Conservation (phyloP, 2,329 filamentous ascomycete genomes). For the Fusarium multiceps region DNA sequence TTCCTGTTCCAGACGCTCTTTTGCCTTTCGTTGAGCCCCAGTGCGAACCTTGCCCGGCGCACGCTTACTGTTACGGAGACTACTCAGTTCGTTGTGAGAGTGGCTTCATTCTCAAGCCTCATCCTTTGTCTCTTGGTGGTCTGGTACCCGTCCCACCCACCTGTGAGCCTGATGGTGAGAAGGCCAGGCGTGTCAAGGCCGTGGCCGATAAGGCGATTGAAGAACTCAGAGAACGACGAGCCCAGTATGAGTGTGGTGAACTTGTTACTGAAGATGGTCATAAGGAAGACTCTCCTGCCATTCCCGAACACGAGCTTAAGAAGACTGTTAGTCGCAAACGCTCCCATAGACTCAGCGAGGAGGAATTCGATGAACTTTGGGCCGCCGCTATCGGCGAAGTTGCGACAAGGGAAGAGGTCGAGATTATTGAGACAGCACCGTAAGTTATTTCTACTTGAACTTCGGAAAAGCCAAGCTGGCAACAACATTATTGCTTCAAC, state of each 20-base stretch:
- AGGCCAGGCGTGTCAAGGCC: slow-evolving; percentile 84
- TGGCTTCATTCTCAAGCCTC: slow-evolving; percentile 86
- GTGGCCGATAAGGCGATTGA: slow-evolving; percentile 91
- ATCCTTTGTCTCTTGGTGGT: slow-evolving; percentile 85
- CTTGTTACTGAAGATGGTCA: slow-evolving; percentile 70
- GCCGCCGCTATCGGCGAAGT: slow-evolving; percentile 78
- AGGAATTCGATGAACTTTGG: slow-evolving; percentile 94
- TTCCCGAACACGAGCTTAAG: slow-evolving; percentile 80
- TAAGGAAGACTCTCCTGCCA: slow-evolving; percentile 66
- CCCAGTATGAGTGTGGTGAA: slow-evolving; percentile 91
- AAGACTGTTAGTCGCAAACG: slow-evolving; percentile 78
- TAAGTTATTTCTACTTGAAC: slow-evolving; percentile 59
- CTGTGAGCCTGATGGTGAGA: slow-evolving; percentile 95
- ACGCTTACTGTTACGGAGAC: slow-evolving; percentile 87
- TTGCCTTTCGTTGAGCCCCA: slow-evolving; percentile 77
- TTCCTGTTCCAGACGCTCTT: slow-evolving; percentile 76
- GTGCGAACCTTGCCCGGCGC: slow-evolving; percentile 89
- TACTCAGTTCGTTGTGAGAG: slow-evolving; percentile 83
- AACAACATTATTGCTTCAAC: slow-evolving; percentile 42
- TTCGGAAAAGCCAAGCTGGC: slow-evolving; percentile 24
- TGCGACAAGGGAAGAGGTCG: slow-evolving; percentile 69
- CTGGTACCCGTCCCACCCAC: slow-evolving; percentile 87
- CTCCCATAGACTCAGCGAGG: slow-evolving; percentile 83
- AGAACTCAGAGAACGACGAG: slow-evolving; percentile 84
- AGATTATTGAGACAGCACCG: slow-evolving; percentile 59